Conservation (phyloP, 495 filamentous ascomycete genomes). For the Usnea hakonensis region DNA sequence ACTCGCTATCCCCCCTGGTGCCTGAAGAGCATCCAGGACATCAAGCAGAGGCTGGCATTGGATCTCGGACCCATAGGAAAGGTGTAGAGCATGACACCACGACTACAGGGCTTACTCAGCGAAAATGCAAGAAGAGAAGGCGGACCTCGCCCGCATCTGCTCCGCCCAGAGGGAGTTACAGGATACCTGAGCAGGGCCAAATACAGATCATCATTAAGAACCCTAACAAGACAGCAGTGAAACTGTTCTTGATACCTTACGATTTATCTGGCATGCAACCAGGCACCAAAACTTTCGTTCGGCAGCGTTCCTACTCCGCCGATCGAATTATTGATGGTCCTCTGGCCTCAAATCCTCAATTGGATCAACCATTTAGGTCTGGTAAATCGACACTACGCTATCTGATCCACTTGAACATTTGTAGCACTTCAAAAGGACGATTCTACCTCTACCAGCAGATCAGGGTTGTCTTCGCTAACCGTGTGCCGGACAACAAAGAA, state of each 20-base stretch:
- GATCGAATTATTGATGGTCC: conserved; percentile 71
- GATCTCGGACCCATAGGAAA: neutral
- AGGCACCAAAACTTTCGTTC: conserved; percentile 92
- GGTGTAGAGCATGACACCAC: conserved; percentile 9
- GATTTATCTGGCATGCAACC: conserved; percentile 93
- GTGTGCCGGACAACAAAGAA: conserved; percentile 95
- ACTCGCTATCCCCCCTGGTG: conserved; percentile 32
- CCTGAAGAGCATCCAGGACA: neutral
- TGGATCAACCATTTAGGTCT: conserved; percentile 34
- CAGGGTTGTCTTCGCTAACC: conserved; percentile 94
- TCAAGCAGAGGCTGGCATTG: neutral
- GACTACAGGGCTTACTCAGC: conserved; percentile 28
- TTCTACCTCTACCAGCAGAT: conserved; percentile 89
- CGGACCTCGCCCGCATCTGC: conserved; percentile 59
- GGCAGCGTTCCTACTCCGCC: conserved; percentile 88
- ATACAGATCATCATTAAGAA: conserved; percentile 97
- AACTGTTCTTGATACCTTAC: conserved; percentile 91
- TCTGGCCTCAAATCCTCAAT: conserved; percentile 37
- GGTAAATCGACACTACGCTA: conserved; percentile 83
- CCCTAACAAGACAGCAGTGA: conserved; percentile 91
- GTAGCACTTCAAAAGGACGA: conserved; percentile 72
- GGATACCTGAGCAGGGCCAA: conserved; percentile 91
- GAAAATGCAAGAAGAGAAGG: conserved; percentile 43
- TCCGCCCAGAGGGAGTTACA: conserved; percentile 79
- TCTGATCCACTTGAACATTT: conserved; percentile 89